phyloP scores from a whole-genome alignment of 768 basidiomycete species.

The Auriculariales sp. region DNA sequence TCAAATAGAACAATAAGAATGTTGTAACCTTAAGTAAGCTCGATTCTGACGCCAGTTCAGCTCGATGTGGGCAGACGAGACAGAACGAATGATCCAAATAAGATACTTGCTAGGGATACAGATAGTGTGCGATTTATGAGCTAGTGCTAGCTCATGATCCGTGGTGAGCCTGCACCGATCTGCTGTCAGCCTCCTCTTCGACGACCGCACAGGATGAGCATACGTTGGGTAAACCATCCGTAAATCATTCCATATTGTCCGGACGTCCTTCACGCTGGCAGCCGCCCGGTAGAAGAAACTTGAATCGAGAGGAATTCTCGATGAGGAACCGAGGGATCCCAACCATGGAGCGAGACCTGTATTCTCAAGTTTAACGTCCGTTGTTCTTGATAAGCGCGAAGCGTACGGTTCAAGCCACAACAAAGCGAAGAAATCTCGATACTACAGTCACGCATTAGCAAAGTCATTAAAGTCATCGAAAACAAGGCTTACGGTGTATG shows the following conservation, averaged over 20 bases:
- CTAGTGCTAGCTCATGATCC: neutral
- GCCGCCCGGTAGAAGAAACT: conserved; percentile 41
- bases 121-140: neutral
- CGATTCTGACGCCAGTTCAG: too few relatives aligned
- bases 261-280: conserved; percentile 22
- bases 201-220: too few relatives aligned
- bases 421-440: conserved; percentile 35
- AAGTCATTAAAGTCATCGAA: neutral
- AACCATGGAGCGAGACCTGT: conserved; percentile 27
- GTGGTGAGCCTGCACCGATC: neutral
- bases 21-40: too few relatives aligned
- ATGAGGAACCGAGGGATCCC: conserved; percentile 37
- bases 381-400: neutral
- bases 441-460: conserved; percentile 26
- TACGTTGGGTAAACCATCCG: too few relatives aligned
- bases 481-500: conserved; percentile 28
- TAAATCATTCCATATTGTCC: neutral
- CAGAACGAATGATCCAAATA: too few relatives aligned
- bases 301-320: conserved; percentile 33
- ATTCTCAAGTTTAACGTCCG: conserved; percentile 10
- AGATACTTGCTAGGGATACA: too few relatives aligned
- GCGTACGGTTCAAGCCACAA: conserved; percentile 39
- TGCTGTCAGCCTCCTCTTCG: too few relatives aligned
- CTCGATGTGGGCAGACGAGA: too few relatives aligned
- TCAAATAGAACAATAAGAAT: too few relatives aligned